Conservation (phyloP, 192 early-diverging fungal genomes). For the Irineochytrium annulatum region DNA sequence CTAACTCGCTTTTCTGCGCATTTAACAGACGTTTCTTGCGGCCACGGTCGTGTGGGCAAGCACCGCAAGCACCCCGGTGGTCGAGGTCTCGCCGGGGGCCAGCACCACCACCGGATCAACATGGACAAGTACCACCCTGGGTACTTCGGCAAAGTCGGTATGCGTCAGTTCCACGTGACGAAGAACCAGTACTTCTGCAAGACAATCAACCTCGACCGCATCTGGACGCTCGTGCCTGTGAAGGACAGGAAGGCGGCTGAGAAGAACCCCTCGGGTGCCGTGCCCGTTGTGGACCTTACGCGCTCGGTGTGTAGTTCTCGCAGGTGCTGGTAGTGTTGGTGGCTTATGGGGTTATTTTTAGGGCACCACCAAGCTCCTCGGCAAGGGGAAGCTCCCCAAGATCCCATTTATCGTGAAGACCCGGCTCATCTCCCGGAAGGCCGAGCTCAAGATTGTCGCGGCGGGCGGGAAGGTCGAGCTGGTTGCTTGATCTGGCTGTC, state of each 20-base stretch:
- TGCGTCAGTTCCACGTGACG: constrained; percentile 99
- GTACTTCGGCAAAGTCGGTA: constrained; percentile 99
- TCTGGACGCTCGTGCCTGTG: constrained; percentile 87
- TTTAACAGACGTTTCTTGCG: constrained; percentile 85
- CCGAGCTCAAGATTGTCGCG: constrained; percentile 98
- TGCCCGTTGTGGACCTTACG: constrained; percentile 89
- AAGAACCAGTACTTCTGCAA: constrained; percentile 80
- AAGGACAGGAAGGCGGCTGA: constrained; percentile 77
- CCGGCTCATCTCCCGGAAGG: constrained; percentile 82
- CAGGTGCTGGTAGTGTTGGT: neutral
- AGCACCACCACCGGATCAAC: constrained; percentile 99
- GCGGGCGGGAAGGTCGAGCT: constrained; percentile 79
- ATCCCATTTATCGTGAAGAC: constrained; percentile 95
- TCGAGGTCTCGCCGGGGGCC: constrained; percentile 99
- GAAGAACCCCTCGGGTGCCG: constrained; percentile 76
- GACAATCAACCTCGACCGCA: constrained; percentile 88
- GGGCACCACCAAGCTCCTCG: constrained; percentile 96
- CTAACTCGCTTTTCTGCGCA: neutral
- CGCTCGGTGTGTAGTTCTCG: constrained; percentile 41
- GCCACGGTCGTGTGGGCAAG: constrained; percentile 99
- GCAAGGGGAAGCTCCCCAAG: constrained; percentile 83
- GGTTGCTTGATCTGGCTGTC: constrained; percentile 54
- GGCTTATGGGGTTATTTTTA: constrained; percentile 19
- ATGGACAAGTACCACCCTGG: constrained; percentile 99
- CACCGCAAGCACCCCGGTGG: constrained; percentile 99